These are phyloP conservation scores for Phyllosticta citriasiana DNA, from an alignment of 2,329 filamentous ascomycete species.

Conservation along the genomic window DNA sequence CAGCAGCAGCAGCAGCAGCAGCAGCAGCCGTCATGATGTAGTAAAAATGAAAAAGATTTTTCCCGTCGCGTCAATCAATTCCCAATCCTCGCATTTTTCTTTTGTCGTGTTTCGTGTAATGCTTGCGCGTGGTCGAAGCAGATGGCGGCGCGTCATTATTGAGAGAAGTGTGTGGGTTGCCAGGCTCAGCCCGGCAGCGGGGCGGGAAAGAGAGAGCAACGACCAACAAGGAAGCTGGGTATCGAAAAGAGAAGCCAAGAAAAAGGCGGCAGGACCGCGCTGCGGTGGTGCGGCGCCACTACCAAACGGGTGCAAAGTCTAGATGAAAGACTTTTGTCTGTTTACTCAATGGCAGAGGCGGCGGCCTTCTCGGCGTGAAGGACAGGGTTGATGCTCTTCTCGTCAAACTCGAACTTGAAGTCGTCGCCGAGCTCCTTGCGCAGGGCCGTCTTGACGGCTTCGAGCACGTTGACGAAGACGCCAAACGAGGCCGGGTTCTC, in stretches of 20 bases:
- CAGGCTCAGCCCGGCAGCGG: background rate
- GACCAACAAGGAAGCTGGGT: background rate
- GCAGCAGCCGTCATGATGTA: background rate
- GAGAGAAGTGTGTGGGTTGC: background rate
- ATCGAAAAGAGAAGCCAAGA: background rate
- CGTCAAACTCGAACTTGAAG: constrained; percentile 64
- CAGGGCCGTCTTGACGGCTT: constrained; percentile 58
- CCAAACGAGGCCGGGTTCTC: constrained; percentile 70
- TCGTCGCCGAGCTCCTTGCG: constrained; percentile 62
- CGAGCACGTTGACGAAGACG: constrained; percentile 63
- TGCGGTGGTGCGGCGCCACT: background rate
- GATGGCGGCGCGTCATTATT: background rate
- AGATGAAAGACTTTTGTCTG: background rate
- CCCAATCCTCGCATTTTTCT: background rate
- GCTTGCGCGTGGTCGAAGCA: background rate
- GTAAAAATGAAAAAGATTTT: background rate
- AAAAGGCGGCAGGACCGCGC: background rate
- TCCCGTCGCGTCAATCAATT: background rate
- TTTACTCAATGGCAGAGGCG: constrained; percentile 47
- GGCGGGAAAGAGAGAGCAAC: background rate
- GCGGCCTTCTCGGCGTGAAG: constrained; percentile 37
- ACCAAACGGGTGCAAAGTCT: background rate
- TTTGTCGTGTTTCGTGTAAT: background rate
- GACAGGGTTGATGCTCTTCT: constrained; percentile 56
- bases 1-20: too few relatives aligned